Evolutionary conservation across 2,329 filamentous ascomycete genomes (phyloP).

Genomic region (Ceratocystis ficicola): DNA sequence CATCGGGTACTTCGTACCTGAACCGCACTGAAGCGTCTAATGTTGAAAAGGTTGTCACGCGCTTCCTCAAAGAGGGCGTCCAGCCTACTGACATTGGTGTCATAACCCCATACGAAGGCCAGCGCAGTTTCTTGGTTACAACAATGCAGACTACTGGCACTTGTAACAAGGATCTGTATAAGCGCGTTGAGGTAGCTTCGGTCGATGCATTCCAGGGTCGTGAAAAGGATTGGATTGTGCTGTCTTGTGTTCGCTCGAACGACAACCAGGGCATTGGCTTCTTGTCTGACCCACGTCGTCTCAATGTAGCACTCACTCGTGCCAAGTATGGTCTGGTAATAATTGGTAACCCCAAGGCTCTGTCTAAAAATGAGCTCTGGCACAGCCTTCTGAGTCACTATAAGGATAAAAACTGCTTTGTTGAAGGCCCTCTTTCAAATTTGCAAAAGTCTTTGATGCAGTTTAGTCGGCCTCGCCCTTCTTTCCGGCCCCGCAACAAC

Average conservation of each 20-base stretch:
- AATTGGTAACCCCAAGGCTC: conserved; percentile 90
- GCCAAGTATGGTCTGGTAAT: conserved; percentile 96
- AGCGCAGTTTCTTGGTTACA: conserved; percentile 94
- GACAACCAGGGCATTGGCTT: conserved; percentile 99
- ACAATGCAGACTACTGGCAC: conserved; percentile 98
- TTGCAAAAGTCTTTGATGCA: conserved; percentile 91
- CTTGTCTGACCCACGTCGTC: conserved; percentile 88
- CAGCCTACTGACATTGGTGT: conserved; percentile 88
- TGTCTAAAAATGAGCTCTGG: conserved; percentile 97
- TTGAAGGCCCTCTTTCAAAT: conserved; percentile 89
- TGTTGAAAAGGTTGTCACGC: conserved; percentile 95
- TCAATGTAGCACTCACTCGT: conserved; percentile 93
- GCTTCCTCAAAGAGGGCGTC: conserved; percentile 98
- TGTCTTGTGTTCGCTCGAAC: conserved; percentile 96
- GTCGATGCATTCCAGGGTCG: conserved; percentile 97
- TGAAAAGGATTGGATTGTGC: conserved; percentile 97
- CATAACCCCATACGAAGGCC: conserved; percentile 96
- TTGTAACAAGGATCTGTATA: conserved; percentile 97
- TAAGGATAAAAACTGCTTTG: conserved; percentile 90
- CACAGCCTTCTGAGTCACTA: conserved; percentile 91
- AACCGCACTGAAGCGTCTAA: conserved; percentile 96
- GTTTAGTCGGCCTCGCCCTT: conserved; percentile 86
- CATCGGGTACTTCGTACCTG: conserved; percentile 92
- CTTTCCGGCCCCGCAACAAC: conserved; percentile 52
- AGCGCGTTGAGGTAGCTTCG: conserved; percentile 95